Base-by-base conservation (phyloP, 495 filamentous ascomycete genomes). In the Aspergillus heteromorphus region DNA sequence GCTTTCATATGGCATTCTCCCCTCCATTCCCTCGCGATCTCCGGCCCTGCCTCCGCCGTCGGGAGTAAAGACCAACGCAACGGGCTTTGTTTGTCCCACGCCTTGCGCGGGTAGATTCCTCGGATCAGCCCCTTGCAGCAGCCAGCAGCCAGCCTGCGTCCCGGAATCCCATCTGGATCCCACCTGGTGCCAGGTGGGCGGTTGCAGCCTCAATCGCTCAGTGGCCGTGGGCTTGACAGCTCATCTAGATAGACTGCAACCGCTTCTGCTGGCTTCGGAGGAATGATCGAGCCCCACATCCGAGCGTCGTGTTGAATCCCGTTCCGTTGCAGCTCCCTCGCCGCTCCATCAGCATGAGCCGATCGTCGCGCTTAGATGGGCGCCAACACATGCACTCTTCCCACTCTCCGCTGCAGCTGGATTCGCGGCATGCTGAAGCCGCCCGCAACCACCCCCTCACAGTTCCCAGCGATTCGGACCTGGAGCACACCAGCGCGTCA, bases 401-500 rank as follows among this genome's bases (percentile, higher is more conserved):
- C 13, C 52, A 63, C 16, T 52, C 57, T 34, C 49, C 63, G 27
- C 53, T 64, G 54, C 66, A 55, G 23, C 56, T 66, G 29, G 56
- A 69, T 51, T 53, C 61, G 36, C 54, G 56, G 49, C 56, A 61
- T 48, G 45, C 34, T 40, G 58, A 36, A 53, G 54, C 59, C 1
- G 40, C n/a, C 30, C 30, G 14, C 30, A 34, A 13, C 30, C 30
- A n/a, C 23, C 17, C 31, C n/a, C n/a, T n/a, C n/a, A n/a, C n/a
- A n/a, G n/a, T n/a, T n/a, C n/a, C n/a, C n/a, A n/a, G n/a, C n/a
- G n/a, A n/a, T n/a, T n/a, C n/a, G n/a, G n/a, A n/a, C n/a, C n/a
- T n/a, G 23, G 30, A 16, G 18, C 18, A 7, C 27, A 18, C n/a
- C 18, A 38, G 52, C 6, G n/a, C n/a, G n/a, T 14, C 36, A 31